Conservation (phyloP, 2,329 filamentous ascomycete species). For the Orbilia quercus region DNA sequence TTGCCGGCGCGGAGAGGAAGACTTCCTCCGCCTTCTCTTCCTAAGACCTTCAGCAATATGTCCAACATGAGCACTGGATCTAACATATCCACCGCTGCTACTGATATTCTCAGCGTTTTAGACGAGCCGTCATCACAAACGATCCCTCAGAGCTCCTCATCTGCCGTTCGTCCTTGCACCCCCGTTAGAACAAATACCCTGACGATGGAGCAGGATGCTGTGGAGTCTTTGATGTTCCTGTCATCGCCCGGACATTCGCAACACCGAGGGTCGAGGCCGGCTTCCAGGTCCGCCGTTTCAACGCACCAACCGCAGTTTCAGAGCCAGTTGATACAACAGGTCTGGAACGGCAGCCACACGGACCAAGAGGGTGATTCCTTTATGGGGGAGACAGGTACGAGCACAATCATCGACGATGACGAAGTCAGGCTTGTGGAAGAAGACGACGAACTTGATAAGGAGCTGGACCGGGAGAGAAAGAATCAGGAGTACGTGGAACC, state of each 20-base stretch:
- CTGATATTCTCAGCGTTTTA: slow-evolving; percentile 35
- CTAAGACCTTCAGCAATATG: slow-evolving; percentile 52
- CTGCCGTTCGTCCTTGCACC: slow-evolving; percentile 42
- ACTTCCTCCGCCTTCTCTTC: slow-evolving; percentile 47
- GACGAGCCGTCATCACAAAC: slow-evolving; percentile 45
- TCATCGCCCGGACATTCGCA: slow-evolving; percentile 78
- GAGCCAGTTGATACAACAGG: slow-evolving; percentile 50
- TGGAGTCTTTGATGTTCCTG: slow-evolving; percentile 83
- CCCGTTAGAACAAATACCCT: slow-evolving; percentile 49
- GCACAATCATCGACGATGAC: slow-evolving; percentile 49
- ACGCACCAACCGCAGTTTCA: slow-evolving; percentile 53
- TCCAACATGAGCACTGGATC: slow-evolving; percentile 46
- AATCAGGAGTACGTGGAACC: slow-evolving; percentile 47
- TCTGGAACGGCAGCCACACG: slow-evolving; percentile 69
- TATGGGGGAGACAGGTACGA: slow-evolving; percentile 60
- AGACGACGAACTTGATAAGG: slow-evolving; percentile 48
- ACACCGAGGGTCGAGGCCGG: slow-evolving; percentile 53
- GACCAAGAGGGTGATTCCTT: slow-evolving; percentile 71
- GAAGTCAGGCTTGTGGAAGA: slow-evolving; percentile 49
- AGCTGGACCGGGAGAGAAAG: slow-evolving; percentile 43
- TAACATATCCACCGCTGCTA: slow-evolving; percentile 46
- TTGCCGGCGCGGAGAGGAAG: slow-evolving; percentile 37
- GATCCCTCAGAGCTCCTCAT: slow-evolving; percentile 18
- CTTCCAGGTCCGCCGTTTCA: slow-evolving; percentile 49
- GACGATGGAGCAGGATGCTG: slow-evolving; percentile 77